These are phyloP conservation scores for Trichoderma sp. DNA, from an alignment of 2,329 filamentous ascomycete genomes.

Conservation along the genomic window DNA sequence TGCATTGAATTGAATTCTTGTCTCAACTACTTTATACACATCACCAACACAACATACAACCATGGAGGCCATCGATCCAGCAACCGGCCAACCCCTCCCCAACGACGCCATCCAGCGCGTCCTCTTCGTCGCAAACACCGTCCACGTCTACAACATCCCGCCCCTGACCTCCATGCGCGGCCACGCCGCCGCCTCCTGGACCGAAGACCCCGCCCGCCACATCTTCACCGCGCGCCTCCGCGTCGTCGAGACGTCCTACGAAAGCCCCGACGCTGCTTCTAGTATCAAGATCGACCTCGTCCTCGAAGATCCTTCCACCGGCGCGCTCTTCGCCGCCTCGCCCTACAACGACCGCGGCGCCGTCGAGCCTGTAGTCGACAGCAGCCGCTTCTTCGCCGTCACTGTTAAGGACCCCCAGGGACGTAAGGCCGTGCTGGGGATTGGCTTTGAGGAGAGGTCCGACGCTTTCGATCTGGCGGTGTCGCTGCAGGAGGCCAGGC, in stretches of 20 bases:
- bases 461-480: slow-evolving; percentile 86
- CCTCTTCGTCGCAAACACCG: slow-evolving; percentile 69
- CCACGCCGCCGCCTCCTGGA: slow-evolving; percentile 77
- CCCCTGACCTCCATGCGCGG: slow-evolving; percentile 75
- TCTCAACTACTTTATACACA: not conserved
- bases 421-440: slow-evolving; percentile 74
- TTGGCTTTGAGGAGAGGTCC: slow-evolving; percentile 83
- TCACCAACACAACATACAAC: not conserved
- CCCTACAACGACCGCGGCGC: slow-evolving; percentile 66
- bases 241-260: slow-evolving; percentile 69
- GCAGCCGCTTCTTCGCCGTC: slow-evolving; percentile 79
- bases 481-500: slow-evolving; percentile 72
- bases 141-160: slow-evolving; percentile 87
- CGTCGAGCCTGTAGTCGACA: slow-evolving; percentile 77
- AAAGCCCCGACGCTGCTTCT: slow-evolving; percentile 36
- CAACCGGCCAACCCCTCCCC: slow-evolving; percentile 66
- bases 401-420: slow-evolving; percentile 73
- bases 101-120: slow-evolving; percentile 79
- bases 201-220: slow-evolving; percentile 63
- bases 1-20: not conserved
- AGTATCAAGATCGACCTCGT: slow-evolving; percentile 71
- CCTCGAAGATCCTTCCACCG: slow-evolving; percentile 70
- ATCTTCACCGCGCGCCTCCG: slow-evolving; percentile 85
- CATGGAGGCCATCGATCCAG: slow-evolving; percentile 68
- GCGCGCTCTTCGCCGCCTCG: slow-evolving; percentile 77